Percentiles rank a stretch among this genome's conserved stretches.
These are phyloP conservation scores for Solanum tarijense DNA, from an alignment of 257 asterid genomes.

Conservation along the genomic window DNA sequence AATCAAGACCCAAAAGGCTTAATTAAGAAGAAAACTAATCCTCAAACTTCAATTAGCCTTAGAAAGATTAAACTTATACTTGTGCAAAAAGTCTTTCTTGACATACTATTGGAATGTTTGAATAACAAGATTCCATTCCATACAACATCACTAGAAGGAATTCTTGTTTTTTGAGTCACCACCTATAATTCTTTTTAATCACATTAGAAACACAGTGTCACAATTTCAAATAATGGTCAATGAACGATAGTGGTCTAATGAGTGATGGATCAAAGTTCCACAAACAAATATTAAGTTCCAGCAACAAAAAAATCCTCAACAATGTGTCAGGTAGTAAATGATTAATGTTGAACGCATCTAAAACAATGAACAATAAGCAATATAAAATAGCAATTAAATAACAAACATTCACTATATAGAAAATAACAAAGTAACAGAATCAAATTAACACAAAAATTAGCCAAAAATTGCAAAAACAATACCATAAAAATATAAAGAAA, in stretches of 20 bases:
- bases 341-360: no score
- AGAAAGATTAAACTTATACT: neutral
- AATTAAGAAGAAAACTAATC: neutral
- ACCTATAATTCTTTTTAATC: neutral
- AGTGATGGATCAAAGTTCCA: neutral
- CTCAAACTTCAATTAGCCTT: neutral
- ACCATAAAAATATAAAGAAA: no score
- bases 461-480: no score
- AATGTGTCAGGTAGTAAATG: neutral
- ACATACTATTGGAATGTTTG: neutral
- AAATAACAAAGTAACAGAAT: no score
- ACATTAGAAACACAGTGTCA: neutral
- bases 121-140: neutral
- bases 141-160: no score
- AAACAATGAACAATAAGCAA: no score
- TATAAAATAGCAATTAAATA: no score
- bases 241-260: neutral
- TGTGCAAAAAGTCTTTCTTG: neutral
- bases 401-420: neutral
- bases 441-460: no score
- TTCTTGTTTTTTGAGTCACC: no score
- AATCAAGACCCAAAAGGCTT: neutral
- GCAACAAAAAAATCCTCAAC: neutral
- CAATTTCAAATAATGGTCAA: no score
- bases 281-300: neutral